Percentiles rank a stretch among this genome's conserved stretches.
phyloP scores from a whole-genome alignment of 73 alveolate species.

The Paramecium primaurelia region DNA sequence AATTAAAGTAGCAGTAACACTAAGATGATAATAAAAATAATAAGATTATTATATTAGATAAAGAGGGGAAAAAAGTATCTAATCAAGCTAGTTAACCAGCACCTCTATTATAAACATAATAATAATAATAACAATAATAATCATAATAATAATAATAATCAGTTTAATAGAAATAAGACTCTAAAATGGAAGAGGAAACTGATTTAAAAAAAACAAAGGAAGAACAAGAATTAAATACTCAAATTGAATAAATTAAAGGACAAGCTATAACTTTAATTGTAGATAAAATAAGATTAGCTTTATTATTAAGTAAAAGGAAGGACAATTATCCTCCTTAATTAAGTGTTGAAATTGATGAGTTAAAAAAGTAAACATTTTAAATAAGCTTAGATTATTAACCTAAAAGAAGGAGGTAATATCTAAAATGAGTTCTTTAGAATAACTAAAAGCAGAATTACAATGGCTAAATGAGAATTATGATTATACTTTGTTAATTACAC shows the following conservation, averaged over 20 bases:
- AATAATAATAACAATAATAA: neutral
- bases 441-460: neutral
- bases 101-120: neutral
- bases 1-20: neutral
- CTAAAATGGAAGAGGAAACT: neutral
- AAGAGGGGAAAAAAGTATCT: neutral
- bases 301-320: neutral
- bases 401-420: conserved; percentile 11
- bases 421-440: neutral
- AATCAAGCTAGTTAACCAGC: neutral
- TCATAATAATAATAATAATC: neutral
- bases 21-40: neutral
- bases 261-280: neutral
- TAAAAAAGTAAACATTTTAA: neutral
- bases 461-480: conserved; percentile 34
- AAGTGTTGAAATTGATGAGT: neutral
- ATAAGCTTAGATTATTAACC: neutral
- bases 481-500: neutral
- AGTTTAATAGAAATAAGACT: neutral
- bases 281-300: conserved; percentile 24
- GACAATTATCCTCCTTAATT: neutral
- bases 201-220: neutral
- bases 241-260: neutral
- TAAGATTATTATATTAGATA: neutral
- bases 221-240: neutral